Base-by-base conservation (phyloP, 2,329 filamentous ascomycete species). In the Cladorrhinum sp. region DNA sequence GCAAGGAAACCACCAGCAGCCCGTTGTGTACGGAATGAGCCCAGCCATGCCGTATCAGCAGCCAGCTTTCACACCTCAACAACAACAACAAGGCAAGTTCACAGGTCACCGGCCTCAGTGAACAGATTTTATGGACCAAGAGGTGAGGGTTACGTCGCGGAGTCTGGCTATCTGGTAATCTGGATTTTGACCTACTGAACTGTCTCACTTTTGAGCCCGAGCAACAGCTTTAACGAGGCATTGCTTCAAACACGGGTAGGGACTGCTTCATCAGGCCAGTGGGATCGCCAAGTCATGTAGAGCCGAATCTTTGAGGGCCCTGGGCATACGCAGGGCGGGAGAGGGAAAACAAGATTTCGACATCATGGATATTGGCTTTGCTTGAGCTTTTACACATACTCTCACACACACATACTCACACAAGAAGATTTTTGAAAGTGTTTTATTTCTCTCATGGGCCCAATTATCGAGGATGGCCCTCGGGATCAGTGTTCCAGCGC, bases 1-100 rank as follows among this genome's bases (percentile, higher is more conserved):
- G 67, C 92, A 96, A 76, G 91, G 91, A 59, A 96, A 93, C 26
- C 94, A 97, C 71, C 93, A 96, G 46, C 92, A 96, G 72, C 86
- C 79, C 69, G 85, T 80, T 23, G 63, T 65, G 77, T 93, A 84
- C 79, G 89, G 84, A 65, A 91, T 93, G 87, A 90, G 87, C 69
- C 88, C 88, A 49, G 87, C 81, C 57, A 82, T 88, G 75, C 88
- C 88, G 71, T 91, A 89, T 71, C 89, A 87, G 70, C 90, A 92
- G 72, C 89, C 89, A 39, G 85, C 86, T 57, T 92, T 89, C 74
- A 80, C 81, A 62, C 84, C 86, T 30, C 89, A 89, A 67, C 89
- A 90, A 66, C 89, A 90, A 66, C 84, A 85, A 68, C 88, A 90
- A 74, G 89, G 89, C 91, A 86, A 84, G 89, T 88, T 70, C 56